Conservation (phyloP, 176 grass and related monocot species). For the Paspalum notatum region DNA sequence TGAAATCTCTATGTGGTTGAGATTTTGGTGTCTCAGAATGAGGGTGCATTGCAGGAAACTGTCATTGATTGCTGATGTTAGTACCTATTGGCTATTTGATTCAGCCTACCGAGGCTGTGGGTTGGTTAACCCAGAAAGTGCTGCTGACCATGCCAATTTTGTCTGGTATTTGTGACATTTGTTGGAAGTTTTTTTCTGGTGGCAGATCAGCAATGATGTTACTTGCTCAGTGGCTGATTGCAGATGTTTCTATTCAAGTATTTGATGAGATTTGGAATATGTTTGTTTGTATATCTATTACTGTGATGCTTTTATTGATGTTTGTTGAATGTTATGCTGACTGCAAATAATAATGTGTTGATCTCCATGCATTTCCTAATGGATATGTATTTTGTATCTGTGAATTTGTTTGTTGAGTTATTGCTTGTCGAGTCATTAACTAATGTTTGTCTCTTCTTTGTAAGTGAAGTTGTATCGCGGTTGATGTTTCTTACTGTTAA, state of each 20-base stretch:
- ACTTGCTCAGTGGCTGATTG: background rate
- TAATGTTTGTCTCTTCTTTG: background rate
- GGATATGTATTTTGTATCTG: background rate
- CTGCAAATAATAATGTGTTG: background rate
- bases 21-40: background rate
- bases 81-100: background rate
- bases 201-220: background rate
- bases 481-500: background rate
- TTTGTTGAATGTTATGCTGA: background rate
- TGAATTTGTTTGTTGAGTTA: background rate
- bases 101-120: background rate
- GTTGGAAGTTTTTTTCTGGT: background rate
- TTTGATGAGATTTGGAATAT: background rate
- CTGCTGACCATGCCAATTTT: background rate
- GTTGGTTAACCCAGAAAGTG: background rate
- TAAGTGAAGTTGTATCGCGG: background rate
- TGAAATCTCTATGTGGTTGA: background rate
- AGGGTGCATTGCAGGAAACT: background rate
- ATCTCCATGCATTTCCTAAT: background rate
- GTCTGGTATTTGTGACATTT: background rate
- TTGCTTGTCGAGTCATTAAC: background rate
- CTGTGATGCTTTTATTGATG: background rate
- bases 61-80: background rate
- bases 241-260: background rate
- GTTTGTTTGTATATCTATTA: constrained; percentile 18